phyloP scores from a whole-genome alignment of 2,329 filamentous ascomycete genomes.

The Nothopassalora personata region DNA sequence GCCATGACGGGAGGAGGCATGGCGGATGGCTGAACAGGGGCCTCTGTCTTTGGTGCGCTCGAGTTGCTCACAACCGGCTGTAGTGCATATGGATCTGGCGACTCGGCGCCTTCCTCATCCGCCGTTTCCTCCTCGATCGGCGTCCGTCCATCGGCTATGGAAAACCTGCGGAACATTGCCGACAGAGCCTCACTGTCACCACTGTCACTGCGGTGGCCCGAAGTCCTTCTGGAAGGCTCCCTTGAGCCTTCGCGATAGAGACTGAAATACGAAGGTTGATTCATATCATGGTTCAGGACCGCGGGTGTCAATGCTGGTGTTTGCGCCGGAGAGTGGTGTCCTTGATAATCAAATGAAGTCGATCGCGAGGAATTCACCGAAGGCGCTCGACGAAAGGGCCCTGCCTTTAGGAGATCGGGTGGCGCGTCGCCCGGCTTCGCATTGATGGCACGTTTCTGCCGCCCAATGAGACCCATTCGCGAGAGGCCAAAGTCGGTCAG shows the following conservation, averaged over 20 bases:
- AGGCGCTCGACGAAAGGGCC: constrained; percentile 77
- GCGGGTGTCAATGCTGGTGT: constrained; percentile 87
- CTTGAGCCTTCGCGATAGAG: constrained; percentile 55
- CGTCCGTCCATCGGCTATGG: constrained; percentile 50
- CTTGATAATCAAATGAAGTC: constrained; percentile 84
- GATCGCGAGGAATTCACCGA: constrained; percentile 89
- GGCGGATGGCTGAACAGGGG: constrained; percentile 61
- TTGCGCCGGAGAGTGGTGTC: constrained; percentile 66
- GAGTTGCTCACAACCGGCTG: constrained; percentile 53
- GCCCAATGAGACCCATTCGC: constrained; percentile 91
- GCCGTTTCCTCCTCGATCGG: constrained; percentile 71
- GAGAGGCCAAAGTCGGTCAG: constrained; percentile 96
- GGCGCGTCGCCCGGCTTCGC: constrained; percentile 72
- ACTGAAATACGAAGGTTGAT: constrained; percentile 90
- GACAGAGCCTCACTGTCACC: constrained; percentile 81
- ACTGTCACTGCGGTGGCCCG: constrained; percentile 84
- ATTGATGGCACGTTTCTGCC: constrained; percentile 88
- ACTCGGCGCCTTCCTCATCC: constrained; percentile 57
- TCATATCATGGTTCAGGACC: constrained; percentile 56
- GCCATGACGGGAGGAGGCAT: constrained; percentile 89
- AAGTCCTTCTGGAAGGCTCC: constrained; percentile 62
- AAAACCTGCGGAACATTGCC: constrained; percentile 71
- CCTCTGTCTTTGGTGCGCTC: constrained; percentile 37
- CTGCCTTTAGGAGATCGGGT: constrained; percentile 86
- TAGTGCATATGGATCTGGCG: constrained; percentile 69